Base-by-base conservation (phyloP, 192 early-diverging fungal species). In the Coemansia sp. region DNA sequence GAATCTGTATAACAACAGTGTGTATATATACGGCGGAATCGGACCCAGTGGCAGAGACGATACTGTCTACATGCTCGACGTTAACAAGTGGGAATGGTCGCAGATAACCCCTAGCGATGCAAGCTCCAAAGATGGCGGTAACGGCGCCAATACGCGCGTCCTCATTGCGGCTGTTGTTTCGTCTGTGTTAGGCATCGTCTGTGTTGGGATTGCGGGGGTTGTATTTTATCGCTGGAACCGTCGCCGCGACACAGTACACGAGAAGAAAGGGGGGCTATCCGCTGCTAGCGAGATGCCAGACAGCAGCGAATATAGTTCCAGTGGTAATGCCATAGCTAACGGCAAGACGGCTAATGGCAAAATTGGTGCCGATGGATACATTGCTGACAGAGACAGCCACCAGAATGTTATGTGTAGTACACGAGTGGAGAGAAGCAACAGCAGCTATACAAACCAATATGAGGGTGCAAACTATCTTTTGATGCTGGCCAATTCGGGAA, bases 21-120 rank as follows among this genome's bases (percentile, higher is more conserved):
- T 92, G 77, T 89, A 90, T 43, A 78, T 90, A 23, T 92, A 84
- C 76, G 91, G 91, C 35, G 91, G 91, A 20, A 81, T 85, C 58
- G 88, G 87, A n/a, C 56, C 76, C 2, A 78, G 75, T 11, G 79
- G 72, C 35, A 64, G 76, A 61, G 90, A 92, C 64, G 77, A 65
- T 16, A 88, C 81, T 45, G 84, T 92, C 65, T 91, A 91, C 69
- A 80, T 85, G 36, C 74, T 92, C 15, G 87, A 91, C 55, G 75
- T 86, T 12, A 39, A 43, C 9, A 67, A 57, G 0, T 91, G 89
- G 90, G 69, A 72, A 39, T 92, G 91, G 91, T 77, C 79, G 36
- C 76, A 72, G 39, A 85, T 85, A 9, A 70, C 67, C 18, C 66
- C 77, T 15, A 10, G 34, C 43, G 11, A 48, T 23, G 1, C 45